These are phyloP conservation scores for Coprinopsis strossmayeri DNA, from an alignment of 768 basidiomycete genomes.

Conservation along the genomic window DNA sequence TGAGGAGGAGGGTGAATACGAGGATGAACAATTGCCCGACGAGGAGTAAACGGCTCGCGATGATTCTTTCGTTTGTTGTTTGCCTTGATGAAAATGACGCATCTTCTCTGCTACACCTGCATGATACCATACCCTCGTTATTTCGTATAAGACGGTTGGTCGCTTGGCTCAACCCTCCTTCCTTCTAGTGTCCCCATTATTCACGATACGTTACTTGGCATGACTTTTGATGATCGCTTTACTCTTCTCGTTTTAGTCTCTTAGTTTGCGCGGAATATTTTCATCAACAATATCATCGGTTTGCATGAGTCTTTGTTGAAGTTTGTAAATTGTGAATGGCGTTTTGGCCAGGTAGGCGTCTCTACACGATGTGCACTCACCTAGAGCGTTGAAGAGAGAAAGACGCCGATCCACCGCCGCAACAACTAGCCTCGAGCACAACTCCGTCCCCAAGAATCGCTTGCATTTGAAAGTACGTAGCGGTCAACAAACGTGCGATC, in stretches of 20 bases:
- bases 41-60: constrained; percentile 11
- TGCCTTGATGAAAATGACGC: constrained; percentile 3
- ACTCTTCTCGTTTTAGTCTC: not conserved
- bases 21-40: constrained; percentile 48
- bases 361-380: too few species aligned
- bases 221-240: constrained; percentile 1
- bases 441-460: too few species aligned
- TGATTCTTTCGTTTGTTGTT: constrained; percentile 14
- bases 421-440: too few species aligned
- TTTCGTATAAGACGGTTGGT: not conserved
- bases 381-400: too few species aligned
- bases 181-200: not conserved
- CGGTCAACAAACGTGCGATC: too few species aligned
- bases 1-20: constrained; percentile 86
- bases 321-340: too few species aligned
- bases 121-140: not conserved
- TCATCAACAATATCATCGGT: not conserved
- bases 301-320: not conserved
- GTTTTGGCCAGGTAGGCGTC: too few species aligned
- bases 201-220: not conserved
- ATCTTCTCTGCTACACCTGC: not conserved
- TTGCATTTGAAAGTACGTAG: too few species aligned
- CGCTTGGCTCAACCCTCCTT: constrained; percentile 41
- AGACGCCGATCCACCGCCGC: too few species aligned
- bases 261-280: not conserved